phyloP scores from a whole-genome alignment of 192 early-diverging fungal species.

The Umbelopsis isabellina region DNA sequence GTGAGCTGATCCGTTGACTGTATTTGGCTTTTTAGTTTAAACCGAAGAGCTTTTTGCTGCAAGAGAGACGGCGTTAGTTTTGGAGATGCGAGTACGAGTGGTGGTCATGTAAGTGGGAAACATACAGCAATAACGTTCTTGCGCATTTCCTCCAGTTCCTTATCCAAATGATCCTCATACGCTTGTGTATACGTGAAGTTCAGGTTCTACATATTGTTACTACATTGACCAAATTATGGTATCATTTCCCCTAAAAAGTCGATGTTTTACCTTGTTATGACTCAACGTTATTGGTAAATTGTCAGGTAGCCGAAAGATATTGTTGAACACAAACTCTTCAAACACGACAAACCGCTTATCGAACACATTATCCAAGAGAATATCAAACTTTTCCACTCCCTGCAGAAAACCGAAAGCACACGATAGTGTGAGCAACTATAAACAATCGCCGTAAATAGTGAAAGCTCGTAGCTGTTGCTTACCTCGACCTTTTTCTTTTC shows the following conservation, averaged over 20 bases:
- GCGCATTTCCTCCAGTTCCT: constrained; percentile 33
- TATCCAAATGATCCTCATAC: constrained; percentile 36
- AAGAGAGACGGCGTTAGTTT: background rate
- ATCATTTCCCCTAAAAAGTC: no score
- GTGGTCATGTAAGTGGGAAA: background rate
- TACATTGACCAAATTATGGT: background rate
- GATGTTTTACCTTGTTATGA: background rate
- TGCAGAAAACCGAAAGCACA: background rate
- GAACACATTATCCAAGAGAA: constrained; percentile 4
- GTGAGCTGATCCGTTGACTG: constrained; percentile 42
- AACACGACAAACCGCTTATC: constrained; percentile 17
- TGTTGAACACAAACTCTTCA: constrained; percentile 22
- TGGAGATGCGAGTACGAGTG: background rate
- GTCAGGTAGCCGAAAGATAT: constrained; percentile 17
- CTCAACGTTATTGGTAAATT: constrained; percentile 2
- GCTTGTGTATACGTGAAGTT: constrained; percentile 19
- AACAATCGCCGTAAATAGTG: no score
- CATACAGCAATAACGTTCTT: constrained; percentile 4
- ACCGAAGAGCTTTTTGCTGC: constrained; percentile 31
- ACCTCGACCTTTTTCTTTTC: constrained; percentile 5
- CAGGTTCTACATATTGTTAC: background rate
- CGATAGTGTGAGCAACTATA: no score
- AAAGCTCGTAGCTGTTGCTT: background rate
- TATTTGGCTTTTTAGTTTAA: constrained; percentile 1
- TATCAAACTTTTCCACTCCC: constrained; percentile 20